Base-by-base conservation (phyloP, 208 protist genomes). In the Trypanosoma lewisi region DNA sequence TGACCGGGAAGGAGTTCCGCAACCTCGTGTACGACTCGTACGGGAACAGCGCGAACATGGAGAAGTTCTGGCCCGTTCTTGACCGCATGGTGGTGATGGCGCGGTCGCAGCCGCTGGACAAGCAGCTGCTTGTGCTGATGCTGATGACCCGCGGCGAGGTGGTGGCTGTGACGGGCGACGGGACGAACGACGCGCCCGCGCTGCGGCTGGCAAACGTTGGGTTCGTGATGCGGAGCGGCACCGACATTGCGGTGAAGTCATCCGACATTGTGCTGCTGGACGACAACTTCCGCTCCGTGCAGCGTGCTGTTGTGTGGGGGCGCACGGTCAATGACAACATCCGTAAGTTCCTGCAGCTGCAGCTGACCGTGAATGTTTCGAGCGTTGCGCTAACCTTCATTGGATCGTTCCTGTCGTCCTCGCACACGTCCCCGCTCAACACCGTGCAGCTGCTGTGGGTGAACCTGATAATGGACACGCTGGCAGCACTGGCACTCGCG, bases 391-490 rank as follows among this genome's bases (percentile, higher is more conserved):
- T 99, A 39, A 93, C 93, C 19, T 93, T 98, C 74, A 75, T 99
- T 41, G 97, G 96, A 4, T 81, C 85, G 45, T 37, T 97, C 23
- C 68, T 89, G 14, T 68, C 86, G n/a, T 58, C 65, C n/a, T 72
- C 73, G 36, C 61, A 60, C 11, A 83, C 75, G 2, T 87, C 82
- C 16, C 95, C 95, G 31, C 77, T 98, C 23, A 95, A 85, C 53
- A 94, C 96, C 49, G 82, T 99, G 63, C 98, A 99, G 87, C 86
- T 99, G 23, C 82, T 99, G 55, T 99, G 98, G 98, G 94, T 99
- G 41, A 99, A 99, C 69, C 73, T 99, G 30, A 99, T 99, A 86
- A 99, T 99, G 97, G 98, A 99, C 78, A 98, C 98, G 16, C 73
- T 99, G 19, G 98, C 97, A 28, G 96, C 98, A 1, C 85, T 99